A percentile compares a stretch with the other conserved stretches of the same genome.
phyloP scores from a whole-genome alignment of 208 protist species.

The Trypanosoma congolense region DNA sequence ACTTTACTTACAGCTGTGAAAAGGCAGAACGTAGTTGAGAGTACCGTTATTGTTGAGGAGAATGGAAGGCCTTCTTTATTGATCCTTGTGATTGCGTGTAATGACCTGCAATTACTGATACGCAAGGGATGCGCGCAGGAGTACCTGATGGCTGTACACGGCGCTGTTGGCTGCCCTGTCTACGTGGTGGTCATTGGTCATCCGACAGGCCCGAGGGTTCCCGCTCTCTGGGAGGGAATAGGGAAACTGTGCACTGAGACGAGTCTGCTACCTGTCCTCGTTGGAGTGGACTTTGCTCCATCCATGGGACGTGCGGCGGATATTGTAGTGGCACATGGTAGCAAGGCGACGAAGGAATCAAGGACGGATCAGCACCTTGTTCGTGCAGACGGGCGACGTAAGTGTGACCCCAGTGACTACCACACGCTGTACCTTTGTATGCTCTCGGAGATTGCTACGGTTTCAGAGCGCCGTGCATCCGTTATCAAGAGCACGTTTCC shows the following conservation, averaged over 20 bases:
- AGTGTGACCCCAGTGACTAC: slow-evolving; percentile 67
- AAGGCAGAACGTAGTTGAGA: slow-evolving; percentile 14
- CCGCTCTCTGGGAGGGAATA: slow-evolving; percentile 19
- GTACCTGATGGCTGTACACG: slow-evolving; percentile 12
- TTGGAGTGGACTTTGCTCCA: slow-evolving; percentile 16
- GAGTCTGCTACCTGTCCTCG: slow-evolving; percentile 6
- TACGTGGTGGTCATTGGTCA: slow-evolving; percentile 18
- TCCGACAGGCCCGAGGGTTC: slow-evolving; percentile 3
- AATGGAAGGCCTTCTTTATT: slow-evolving; percentile 1
- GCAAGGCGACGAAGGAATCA: slow-evolving; percentile 30
- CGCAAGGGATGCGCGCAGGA: slow-evolving; percentile 17
- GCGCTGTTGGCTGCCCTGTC: slow-evolving; percentile 9
- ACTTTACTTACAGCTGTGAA: not conserved
- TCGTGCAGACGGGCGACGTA: slow-evolving; percentile 44
- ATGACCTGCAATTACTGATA: slow-evolving; percentile 20
- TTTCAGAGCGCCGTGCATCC: slow-evolving; percentile 51
- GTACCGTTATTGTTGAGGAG: slow-evolving; percentile 8
- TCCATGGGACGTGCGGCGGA: slow-evolving; percentile 12
- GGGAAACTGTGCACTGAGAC: slow-evolving; percentile 10
- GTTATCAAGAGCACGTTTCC: slow-evolving; percentile 50
- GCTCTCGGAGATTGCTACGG: slow-evolving; percentile 57
- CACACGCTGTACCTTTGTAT: slow-evolving; percentile 63
- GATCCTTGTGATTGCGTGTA: slow-evolving; percentile 11
- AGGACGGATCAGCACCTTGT: slow-evolving; percentile 40
- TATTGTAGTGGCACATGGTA: slow-evolving; percentile 32